Evolutionary conservation across 2,329 filamentous ascomycete species (phyloP), one percentile per base, ranked within the genome.

Genomic region (Aspergillus unguis): DNA sequence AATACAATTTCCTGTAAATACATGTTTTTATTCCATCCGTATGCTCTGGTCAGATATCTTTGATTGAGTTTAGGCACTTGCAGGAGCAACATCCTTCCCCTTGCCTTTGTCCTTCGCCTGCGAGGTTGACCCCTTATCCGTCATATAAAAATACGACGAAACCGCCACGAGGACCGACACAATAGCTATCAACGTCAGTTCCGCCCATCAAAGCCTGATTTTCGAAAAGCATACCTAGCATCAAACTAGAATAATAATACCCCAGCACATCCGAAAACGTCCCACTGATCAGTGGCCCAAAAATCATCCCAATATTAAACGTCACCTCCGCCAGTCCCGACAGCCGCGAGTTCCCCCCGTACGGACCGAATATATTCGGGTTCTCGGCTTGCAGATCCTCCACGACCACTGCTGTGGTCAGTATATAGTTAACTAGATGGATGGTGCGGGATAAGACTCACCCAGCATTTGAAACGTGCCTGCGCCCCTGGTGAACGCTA

Each of bases 391-490:
- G 62, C 41, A 46, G 59, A 29, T 33, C 60, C 5, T 63, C 55
- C 2, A 59, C 43, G 9, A 63, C 55, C 6, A 41, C 64, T 65
- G 26, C n/a, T 33, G 17, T 32, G 25, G 31, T 32, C 31, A 35
- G 26, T 33, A 25, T 9, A 23, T 33, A 11, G 32, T 33, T 33
- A 11, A 33, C 8, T 33, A 3, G 11, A 25, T 5, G 36, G 5
- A 26, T 6, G 3, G 8, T 33, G 3, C n/a, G 17, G 17, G 6
- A 23, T 25, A 17, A 23, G 6, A 62, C 59, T 55, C 46, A 67
- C 66, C 52, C 10, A 61, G 59, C 27, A 66, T 48, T 45, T 69
- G 63, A n/a, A 67, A 43, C 6, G 56, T 54, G 2, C 64, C 66
- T 5, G 60, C 57, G 3, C 65, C 65, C 9, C 61, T 60, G 7